Evolutionary conservation across 306 rosid species (phyloP).

Genomic region (Betula pendula): DNA sequence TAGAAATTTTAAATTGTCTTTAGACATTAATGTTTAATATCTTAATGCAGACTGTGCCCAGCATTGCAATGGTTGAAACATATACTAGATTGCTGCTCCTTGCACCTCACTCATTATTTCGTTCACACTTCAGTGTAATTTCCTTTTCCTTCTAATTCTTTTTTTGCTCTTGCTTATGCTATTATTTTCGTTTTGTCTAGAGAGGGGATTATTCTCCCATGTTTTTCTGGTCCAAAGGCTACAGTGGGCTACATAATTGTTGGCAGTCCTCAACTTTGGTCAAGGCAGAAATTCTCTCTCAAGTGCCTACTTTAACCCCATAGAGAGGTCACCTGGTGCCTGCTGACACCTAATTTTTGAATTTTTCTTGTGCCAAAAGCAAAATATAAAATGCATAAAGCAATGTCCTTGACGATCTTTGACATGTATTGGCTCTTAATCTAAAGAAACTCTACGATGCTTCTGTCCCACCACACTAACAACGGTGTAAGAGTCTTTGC

Average conservation of each 20-base stretch:
- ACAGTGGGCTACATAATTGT: not conserved
- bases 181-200: conserved; percentile 17
- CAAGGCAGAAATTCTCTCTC: not conserved
- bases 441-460: not conserved
- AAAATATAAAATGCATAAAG: not conserved
- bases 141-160: conserved; percentile 8
- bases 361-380: not conserved
- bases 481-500: not conserved
- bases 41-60: conserved; percentile 76
- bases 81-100: conserved; percentile 84
- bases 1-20: not conserved
- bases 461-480: not conserved
- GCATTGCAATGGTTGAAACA: conserved; percentile 96
- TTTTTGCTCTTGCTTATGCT: not conserved
- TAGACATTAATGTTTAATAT: conserved; percentile 30
- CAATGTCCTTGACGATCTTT: not conserved
- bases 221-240: conserved; percentile 12
- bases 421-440: not conserved
- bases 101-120: conserved; percentile 83
- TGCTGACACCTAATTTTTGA: not conserved
- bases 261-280: not conserved
- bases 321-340: not conserved
- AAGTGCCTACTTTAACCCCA: not conserved
- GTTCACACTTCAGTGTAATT: conserved; percentile 88
- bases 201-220: conserved; percentile 21